phyloP scores from a whole-genome alignment of 1,284 basidiomycete genomes.

The Heterobasidion irregulare region DNA sequence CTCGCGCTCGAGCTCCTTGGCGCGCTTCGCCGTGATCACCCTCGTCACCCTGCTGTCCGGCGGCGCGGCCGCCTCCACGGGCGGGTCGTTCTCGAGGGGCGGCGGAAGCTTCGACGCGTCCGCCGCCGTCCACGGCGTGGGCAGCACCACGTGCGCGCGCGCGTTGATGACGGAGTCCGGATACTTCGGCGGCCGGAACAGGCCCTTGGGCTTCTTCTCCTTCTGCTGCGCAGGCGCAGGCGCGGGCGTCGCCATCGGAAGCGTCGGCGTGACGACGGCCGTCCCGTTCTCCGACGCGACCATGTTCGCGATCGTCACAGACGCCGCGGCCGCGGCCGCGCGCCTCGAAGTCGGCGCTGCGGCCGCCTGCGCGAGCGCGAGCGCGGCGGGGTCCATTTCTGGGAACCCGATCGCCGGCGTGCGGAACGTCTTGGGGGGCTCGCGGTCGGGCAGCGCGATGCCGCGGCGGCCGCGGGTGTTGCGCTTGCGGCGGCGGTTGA shows the following conservation, averaged over 20 bases:
- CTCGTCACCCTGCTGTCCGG: conserved; percentile 38
- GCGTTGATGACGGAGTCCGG: conserved; percentile 43
- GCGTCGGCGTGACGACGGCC: conserved; percentile 39
- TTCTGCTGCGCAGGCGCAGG: conserved; percentile 26
- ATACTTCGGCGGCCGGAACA: conserved; percentile 64
- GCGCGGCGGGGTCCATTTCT: conserved; percentile 60
- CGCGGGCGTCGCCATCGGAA: conserved; percentile 33
- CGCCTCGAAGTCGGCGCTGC: conserved; percentile 64
- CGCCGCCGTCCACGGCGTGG: conserved; percentile 57
- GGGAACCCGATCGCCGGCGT: conserved; percentile 82
- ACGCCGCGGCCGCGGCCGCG: conserved; percentile 81
- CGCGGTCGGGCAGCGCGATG: conserved; percentile 88
- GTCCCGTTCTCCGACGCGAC: conserved; percentile 76
- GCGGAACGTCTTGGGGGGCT: conserved; percentile 86
- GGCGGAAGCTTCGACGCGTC: conserved; percentile 46
- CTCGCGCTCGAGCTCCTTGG: conserved; percentile 69
- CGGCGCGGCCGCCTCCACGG: conserved; percentile 27
- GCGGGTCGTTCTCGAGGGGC: conserved; percentile 50
- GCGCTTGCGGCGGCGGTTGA: conserved; percentile 77
- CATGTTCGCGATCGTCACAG: conserved; percentile 75
- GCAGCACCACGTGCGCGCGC: conserved; percentile 47
- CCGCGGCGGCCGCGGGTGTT: conserved; percentile 86
- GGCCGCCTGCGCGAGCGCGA: conserved; percentile 54
- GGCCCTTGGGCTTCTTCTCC: conserved; percentile 61
- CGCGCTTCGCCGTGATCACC: conserved; percentile 45